Conservation (phyloP, 2,329 filamentous ascomycete species). For the Venturia effusa region DNA sequence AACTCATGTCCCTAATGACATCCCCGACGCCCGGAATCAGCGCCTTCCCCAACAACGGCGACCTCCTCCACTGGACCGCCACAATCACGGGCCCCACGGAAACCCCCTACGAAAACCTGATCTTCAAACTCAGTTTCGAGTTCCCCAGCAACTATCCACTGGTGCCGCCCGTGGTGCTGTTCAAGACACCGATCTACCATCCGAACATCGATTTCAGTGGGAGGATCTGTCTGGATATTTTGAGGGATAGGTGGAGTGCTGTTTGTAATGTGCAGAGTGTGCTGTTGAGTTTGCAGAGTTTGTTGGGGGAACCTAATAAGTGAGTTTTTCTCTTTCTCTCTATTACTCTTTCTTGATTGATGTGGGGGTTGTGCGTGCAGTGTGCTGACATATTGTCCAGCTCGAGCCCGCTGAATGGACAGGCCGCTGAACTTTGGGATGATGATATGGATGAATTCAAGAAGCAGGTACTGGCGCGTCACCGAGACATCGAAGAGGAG, state of each 20-base stretch:
- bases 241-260: slow-evolving; percentile 98
- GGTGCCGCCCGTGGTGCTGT: slow-evolving; percentile 78
- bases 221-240: slow-evolving; percentile 91
- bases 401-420: slow-evolving; percentile 86
- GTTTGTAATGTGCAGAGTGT: slow-evolving; percentile 96
- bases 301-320: slow-evolving; percentile 98
- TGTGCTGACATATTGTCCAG: slow-evolving; percentile 35
- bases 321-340: slow-evolving; percentile 46
- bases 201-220: slow-evolving; percentile 97
- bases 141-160: slow-evolving; percentile 95
- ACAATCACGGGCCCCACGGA: slow-evolving; percentile 86
- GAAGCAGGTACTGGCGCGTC: slow-evolving; percentile 53
- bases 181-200: slow-evolving; percentile 98
- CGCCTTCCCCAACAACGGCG: slow-evolving; percentile 87
- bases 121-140: slow-evolving; percentile 82
- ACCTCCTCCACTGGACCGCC: slow-evolving; percentile 84
- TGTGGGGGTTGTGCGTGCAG: not conserved
- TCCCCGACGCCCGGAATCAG: slow-evolving; percentile 87
- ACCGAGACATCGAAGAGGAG: slow-evolving; percentile 45
- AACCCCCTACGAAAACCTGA: slow-evolving; percentile 80
- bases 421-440: slow-evolving; percentile 94
- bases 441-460: slow-evolving; percentile 80
- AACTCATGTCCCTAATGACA: slow-evolving; percentile 98
- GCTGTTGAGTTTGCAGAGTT: slow-evolving; percentile 82
- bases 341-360: too few species aligned